phyloP scores from a whole-genome alignment of 2,329 filamentous ascomycete genomes.

The Colletotrichum brevisporum region DNA sequence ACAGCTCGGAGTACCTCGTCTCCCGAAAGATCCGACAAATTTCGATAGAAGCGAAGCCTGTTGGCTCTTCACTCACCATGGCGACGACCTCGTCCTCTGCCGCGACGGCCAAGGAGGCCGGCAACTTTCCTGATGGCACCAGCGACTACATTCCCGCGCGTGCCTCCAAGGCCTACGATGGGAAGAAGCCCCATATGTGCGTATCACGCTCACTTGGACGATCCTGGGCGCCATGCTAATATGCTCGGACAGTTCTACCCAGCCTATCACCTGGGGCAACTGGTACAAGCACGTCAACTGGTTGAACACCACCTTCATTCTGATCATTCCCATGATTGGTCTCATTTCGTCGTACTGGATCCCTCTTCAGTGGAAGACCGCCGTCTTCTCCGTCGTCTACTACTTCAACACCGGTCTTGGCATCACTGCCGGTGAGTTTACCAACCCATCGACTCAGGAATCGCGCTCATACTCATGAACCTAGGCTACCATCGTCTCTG shows the following conservation, averaged over 20 bases:
- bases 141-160: constrained; percentile 69
- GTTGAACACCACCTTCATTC: constrained; percentile 87
- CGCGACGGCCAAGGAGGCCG: constrained; percentile 54
- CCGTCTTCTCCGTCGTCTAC: constrained; percentile 80
- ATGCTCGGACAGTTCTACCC: constrained; percentile 67
- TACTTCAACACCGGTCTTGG: constrained; percentile 89
- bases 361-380: constrained; percentile 79
- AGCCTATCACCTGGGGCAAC: constrained; percentile 83
- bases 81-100: constrained; percentile 53
- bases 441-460: not conserved
- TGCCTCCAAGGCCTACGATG: constrained; percentile 60
- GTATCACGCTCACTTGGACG: not conserved
- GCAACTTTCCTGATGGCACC: constrained; percentile 66
- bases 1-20: constrained; percentile 17
- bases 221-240: not conserved
- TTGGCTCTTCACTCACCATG: constrained; percentile 33
- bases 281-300: constrained; percentile 96
- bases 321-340: constrained; percentile 82
- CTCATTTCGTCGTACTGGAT: constrained; percentile 84
- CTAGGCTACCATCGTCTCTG: constrained; percentile 76
- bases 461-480: not conserved
- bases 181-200: constrained; percentile 82
- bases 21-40: constrained; percentile 10
- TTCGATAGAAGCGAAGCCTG: not conserved
- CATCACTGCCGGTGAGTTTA: constrained; percentile 77